Percentiles rank a stretch among this genome's conserved stretches.
Evolutionary conservation across 257 asterid species (phyloP).

Genomic region (Petunia secreta): DNA sequence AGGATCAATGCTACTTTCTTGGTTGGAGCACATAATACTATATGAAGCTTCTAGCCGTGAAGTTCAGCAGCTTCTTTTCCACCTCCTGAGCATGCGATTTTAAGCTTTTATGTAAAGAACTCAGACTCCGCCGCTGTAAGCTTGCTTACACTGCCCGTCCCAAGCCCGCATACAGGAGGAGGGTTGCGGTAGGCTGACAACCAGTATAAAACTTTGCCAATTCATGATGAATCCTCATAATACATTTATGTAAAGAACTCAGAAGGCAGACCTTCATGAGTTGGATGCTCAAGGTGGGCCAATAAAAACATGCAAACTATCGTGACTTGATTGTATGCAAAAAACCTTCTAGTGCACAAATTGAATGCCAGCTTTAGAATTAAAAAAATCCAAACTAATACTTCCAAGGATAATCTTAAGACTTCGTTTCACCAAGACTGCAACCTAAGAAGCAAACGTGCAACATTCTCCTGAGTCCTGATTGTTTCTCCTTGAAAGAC

Average conservation of each 20-base stretch:
- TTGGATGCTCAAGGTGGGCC: neutral
- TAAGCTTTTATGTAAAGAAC: too few relatives aligned
- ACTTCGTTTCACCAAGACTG: neutral
- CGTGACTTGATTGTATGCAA: neutral
- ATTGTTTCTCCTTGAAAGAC: neutral
- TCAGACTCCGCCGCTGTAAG: too few relatives aligned
- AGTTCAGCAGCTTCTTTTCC: neutral
- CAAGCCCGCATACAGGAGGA: too few relatives aligned
- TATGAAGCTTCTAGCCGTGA: neutral
- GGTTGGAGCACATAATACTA: neutral
- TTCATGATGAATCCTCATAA: too few relatives aligned
- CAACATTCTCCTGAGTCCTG: neutral
- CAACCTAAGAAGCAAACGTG: neutral
- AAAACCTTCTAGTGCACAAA: neutral
- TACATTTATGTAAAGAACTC: slow-evolving; percentile 12
- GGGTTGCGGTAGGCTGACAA: too few relatives aligned
- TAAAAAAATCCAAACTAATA: neutral
- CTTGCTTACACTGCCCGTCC: too few relatives aligned
- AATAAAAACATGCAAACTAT: neutral
- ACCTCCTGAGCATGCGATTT: neutral
- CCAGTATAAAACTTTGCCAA: too few relatives aligned
- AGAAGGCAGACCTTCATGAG: neutral
- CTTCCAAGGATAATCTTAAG: neutral
- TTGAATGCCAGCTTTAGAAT: neutral
- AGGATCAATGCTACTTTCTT: too few relatives aligned